These are phyloP conservation scores for Colletotrichum shisoi DNA, from an alignment of 2,329 filamentous ascomycete genomes.

Conservation along the genomic window DNA sequence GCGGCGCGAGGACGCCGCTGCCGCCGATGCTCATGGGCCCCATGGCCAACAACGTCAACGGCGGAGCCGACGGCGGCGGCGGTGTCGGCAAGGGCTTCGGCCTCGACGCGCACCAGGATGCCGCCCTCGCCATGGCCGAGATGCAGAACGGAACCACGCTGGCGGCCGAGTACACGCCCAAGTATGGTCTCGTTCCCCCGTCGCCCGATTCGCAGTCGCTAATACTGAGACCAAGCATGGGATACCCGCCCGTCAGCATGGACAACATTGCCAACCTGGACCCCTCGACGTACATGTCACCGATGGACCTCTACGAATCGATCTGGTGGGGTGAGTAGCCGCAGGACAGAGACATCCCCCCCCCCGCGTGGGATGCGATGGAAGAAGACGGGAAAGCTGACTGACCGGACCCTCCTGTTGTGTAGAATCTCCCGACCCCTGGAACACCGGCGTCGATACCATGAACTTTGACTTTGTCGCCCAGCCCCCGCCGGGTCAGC, in stretches of 20 bases:
- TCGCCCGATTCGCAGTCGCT: neutral
- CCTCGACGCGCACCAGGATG: slow-evolving; percentile 66
- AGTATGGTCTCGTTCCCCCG: neutral
- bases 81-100: slow-evolving; percentile 38
- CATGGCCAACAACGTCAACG: slow-evolving; percentile 38
- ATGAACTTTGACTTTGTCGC: slow-evolving; percentile 69
- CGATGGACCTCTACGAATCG: slow-evolving; percentile 73
- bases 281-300: slow-evolving; percentile 67
- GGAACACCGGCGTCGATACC: slow-evolving; percentile 63
- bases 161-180: slow-evolving; percentile 36
- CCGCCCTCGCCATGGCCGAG: slow-evolving; percentile 70
- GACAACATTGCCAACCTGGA: slow-evolving; percentile 61
- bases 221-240: slow-evolving; percentile 44
- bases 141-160: slow-evolving; percentile 66
- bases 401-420: neutral
- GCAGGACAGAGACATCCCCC: no score
- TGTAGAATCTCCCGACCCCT: slow-evolving; percentile 67
- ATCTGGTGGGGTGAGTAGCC: slow-evolving; percentile 69
- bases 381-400: slow-evolving; percentile 23
- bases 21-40: slow-evolving; percentile 43
- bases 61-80: slow-evolving; percentile 8
- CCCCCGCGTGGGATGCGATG: slow-evolving; percentile 30
- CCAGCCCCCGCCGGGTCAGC: slow-evolving; percentile 66
- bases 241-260: slow-evolving; percentile 52
- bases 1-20: slow-evolving; percentile 56